These are phyloP conservation scores for Pyrenopolyporus hunteri DNA, from an alignment of 495 filamentous ascomycete species.

Conservation along the genomic window DNA sequence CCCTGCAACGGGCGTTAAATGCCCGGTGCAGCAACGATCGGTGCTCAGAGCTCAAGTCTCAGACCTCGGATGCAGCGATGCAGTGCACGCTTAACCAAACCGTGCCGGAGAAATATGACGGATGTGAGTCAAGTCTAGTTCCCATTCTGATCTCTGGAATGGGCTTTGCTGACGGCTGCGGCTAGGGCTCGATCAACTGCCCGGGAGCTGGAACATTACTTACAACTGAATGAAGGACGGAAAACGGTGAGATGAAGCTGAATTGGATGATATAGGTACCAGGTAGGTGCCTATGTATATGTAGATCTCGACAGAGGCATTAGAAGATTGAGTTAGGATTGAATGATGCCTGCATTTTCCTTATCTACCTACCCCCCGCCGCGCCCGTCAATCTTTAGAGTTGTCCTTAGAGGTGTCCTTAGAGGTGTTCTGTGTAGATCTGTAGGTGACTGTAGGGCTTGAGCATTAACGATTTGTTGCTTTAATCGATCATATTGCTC, in stretches of 20 bases:
- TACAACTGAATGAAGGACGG: conserved; percentile 9
- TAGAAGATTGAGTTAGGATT: background rate
- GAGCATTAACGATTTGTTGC: no score
- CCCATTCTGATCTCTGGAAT: background rate
- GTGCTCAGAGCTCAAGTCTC: conserved; percentile 47
- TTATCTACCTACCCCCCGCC: no score
- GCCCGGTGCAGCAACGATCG: conserved; percentile 44
- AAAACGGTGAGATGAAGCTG: background rate
- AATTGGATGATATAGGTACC: background rate
- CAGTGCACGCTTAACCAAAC: conserved; percentile 47
- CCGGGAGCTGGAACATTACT: conserved; percentile 35
- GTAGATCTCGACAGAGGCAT: background rate
- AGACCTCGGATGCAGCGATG: conserved; percentile 47
- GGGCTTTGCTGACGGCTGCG: background rate
- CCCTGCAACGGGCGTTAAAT: conserved; percentile 53
- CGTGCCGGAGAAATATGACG: conserved; percentile 49
- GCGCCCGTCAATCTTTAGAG: no score
- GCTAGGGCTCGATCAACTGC: conserved; percentile 34
- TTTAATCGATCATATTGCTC: no score
- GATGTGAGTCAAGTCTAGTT: conserved; percentile 44
- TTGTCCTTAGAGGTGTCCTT: no score
- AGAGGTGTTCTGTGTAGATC: no score
- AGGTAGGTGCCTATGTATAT: background rate
- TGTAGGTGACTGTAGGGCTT: no score
- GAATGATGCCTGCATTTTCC: no score